phyloP scores from a whole-genome alignment of 1,139 yeast genomes.

The Debaryomycetaceae sp. region DNA sequence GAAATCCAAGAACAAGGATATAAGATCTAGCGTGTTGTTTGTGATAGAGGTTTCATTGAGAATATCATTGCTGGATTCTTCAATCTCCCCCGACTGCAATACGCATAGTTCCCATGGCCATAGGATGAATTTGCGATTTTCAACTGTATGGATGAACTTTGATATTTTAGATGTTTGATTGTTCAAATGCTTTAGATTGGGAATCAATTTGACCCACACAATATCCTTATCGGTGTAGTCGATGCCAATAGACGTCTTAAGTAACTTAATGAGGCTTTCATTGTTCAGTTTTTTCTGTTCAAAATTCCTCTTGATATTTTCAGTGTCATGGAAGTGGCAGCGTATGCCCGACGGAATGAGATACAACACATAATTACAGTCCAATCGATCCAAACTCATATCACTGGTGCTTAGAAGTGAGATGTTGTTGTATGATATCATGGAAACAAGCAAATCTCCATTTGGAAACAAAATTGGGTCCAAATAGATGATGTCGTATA shows the following conservation, averaged over 20 bases:
- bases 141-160: slow-evolving; percentile 47
- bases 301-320: slow-evolving; percentile 37
- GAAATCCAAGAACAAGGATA: slow-evolving; percentile 37
- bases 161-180: slow-evolving; percentile 66
- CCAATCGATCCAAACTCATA: slow-evolving; percentile 9
- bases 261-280: slow-evolving; percentile 43
- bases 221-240: slow-evolving; percentile 18
- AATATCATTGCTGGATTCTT: slow-evolving; percentile 18
- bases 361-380: slow-evolving; percentile 48
- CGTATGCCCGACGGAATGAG: slow-evolving; percentile 75
- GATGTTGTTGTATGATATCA: slow-evolving; percentile 22
- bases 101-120: slow-evolving; percentile 74
- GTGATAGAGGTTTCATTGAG: slow-evolving; percentile 8
- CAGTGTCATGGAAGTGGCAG: slow-evolving; percentile 53
- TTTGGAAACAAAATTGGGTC: slow-evolving; percentile 53
- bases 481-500: slow-evolving; percentile 36
- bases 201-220: slow-evolving; percentile 64
- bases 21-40: slow-evolving; percentile 30
- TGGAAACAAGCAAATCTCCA: slow-evolving; percentile 46
- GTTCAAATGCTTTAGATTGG: slow-evolving; percentile 64
- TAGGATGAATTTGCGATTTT: slow-evolving; percentile 53
- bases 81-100: slow-evolving; percentile 45
- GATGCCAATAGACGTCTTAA: slow-evolving; percentile 55
- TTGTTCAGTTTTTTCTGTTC: slow-evolving; percentile 50
- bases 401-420: slow-evolving; percentile 30